phyloP scores from a whole-genome alignment of 495 filamentous ascomycete genomes.

The Stereocaulon alpinum region DNA sequence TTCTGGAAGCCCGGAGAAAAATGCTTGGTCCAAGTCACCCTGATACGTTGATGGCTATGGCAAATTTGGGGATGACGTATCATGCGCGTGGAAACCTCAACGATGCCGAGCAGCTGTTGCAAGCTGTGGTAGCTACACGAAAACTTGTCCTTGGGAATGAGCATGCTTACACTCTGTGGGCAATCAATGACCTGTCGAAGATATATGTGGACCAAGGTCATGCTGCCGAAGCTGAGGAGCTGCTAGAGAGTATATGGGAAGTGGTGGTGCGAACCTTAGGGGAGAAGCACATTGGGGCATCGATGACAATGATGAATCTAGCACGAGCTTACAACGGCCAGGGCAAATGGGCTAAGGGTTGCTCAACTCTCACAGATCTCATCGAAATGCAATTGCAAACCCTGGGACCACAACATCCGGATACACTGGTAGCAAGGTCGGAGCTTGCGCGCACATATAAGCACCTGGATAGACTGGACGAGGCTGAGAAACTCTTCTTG shows the following conservation, averaged over 20 bases:
- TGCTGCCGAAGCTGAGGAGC: constrained; percentile 21
- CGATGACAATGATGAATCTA: constrained; percentile 28
- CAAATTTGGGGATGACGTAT: constrained; percentile 22
- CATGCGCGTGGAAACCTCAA: constrained; percentile 14
- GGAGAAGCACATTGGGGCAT: constrained; percentile 24
- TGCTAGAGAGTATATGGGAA: constrained; percentile 24
- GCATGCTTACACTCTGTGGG: constrained; percentile 30
- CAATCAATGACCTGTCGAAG: constrained; percentile 30
- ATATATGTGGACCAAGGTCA: constrained; percentile 24
- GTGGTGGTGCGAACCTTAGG: constrained; percentile 24
- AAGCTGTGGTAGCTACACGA: constrained; percentile 20
- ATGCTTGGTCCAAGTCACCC: constrained; percentile 28
- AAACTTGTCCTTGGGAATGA: constrained; percentile 26
- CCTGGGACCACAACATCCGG: constrained; percentile 17
- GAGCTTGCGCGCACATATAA: constrained; percentile 15
- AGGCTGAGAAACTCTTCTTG: constrained; percentile 16
- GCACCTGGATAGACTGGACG: constrained; percentile 13
- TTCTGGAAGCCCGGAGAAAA: constrained; percentile 21
- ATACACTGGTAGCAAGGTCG: constrained; percentile 17
- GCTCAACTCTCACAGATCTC: constrained; percentile 16
- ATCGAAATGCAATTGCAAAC: neutral
- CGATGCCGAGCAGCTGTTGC: constrained; percentile 22
- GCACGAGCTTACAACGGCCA: constrained; percentile 24
- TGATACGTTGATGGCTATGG: constrained; percentile 24
- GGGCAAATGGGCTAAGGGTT: constrained; percentile 22